A percentile compares a stretch with the other conserved stretches of the same genome.
Conservation (phyloP, 495 filamentous ascomycete genomes). For the Xylaria bambusicola region DNA sequence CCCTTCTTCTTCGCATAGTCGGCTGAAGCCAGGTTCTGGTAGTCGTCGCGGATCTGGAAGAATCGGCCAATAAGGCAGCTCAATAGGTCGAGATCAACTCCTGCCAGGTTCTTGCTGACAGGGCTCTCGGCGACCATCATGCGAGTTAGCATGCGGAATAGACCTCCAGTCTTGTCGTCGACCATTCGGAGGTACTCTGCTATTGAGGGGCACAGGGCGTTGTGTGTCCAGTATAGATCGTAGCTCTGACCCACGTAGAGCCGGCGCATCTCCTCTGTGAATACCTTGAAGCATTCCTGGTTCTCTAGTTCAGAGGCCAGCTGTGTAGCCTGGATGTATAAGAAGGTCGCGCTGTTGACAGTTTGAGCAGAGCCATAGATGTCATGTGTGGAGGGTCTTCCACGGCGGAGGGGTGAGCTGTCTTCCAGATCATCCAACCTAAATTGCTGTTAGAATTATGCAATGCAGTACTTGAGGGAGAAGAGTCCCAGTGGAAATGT, state of each 20-base stretch:
- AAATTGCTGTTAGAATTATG: neutral
- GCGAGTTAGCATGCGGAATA: conserved; percentile 36
- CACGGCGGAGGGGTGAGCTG: conserved; percentile 40
- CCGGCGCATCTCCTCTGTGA: conserved; percentile 28
- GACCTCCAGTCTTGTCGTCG: conserved; percentile 39
- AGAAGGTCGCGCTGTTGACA: conserved; percentile 55
- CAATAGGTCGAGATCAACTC: conserved; percentile 14
- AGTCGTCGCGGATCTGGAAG: conserved; percentile 46
- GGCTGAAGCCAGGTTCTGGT: conserved; percentile 34
- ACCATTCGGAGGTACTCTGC: conserved; percentile 44
- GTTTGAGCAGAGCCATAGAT: conserved; percentile 45
- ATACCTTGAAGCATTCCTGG: conserved; percentile 6
- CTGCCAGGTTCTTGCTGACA: conserved; percentile 21
- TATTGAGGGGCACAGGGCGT: conserved; percentile 31
- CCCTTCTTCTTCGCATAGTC: conserved; percentile 15
- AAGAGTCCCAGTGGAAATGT: neutral
- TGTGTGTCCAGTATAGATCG: conserved; percentile 42
- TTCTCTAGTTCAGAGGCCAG: neutral
- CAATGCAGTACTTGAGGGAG: neutral
- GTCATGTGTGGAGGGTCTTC: conserved; percentile 38
- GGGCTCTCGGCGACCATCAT: conserved; percentile 32
- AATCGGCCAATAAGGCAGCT: conserved; percentile 29
- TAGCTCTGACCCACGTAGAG: conserved; percentile 37
- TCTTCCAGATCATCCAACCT: conserved; percentile 47
- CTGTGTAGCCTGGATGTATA: neutral